Evolutionary conservation across 805 yeast genomes (phyloP).

Genomic region (Allodekkera sacchari): DNA sequence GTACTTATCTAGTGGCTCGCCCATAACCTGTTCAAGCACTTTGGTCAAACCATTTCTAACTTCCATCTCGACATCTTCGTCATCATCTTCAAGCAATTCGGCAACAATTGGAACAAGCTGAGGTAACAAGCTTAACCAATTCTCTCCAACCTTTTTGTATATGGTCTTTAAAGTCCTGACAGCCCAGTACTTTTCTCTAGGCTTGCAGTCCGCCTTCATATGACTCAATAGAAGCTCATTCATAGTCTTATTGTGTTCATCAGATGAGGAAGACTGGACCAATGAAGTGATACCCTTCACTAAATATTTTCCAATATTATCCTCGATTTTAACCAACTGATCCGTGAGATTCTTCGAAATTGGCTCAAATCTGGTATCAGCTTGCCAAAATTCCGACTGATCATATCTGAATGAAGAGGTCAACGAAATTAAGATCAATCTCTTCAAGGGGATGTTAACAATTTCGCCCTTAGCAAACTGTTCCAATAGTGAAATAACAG

Average conservation of each 20-base stretch:
- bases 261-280: conserved; percentile 59
- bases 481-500: conserved; percentile 49
- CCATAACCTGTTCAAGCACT: conserved; percentile 84
- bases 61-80: conserved; percentile 85
- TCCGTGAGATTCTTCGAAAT: conserved; percentile 53
- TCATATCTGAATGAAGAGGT: conserved; percentile 80
- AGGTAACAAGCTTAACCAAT: conserved; percentile 86
- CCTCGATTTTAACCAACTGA: conserved; percentile 65
- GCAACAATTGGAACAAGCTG: conserved; percentile 94
- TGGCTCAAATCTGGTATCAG: conserved; percentile 73
- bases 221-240: conserved; percentile 56
- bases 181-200: conserved; percentile 71
- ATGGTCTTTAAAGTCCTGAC: conserved; percentile 69
- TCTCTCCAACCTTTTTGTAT: conserved; percentile 89
- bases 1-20: conserved; percentile 88
- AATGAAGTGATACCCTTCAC: conserved; percentile 74
- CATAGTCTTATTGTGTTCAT: conserved; percentile 61
- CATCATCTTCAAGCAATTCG: conserved; percentile 91
- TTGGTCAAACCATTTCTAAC: conserved; percentile 86
- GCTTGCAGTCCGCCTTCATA: conserved; percentile 52
- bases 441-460: conserved; percentile 48
- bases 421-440: conserved; percentile 65
- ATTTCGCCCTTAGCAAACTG: conserved; percentile 37
- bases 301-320: conserved; percentile 67
- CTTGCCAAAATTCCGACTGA: conserved; percentile 92